Percentiles rank a stretch among this genome's conserved stretches.
Evolutionary conservation across 2,329 filamentous ascomycete genomes (phyloP).

Genomic region (Cladosporium sp.): DNA sequence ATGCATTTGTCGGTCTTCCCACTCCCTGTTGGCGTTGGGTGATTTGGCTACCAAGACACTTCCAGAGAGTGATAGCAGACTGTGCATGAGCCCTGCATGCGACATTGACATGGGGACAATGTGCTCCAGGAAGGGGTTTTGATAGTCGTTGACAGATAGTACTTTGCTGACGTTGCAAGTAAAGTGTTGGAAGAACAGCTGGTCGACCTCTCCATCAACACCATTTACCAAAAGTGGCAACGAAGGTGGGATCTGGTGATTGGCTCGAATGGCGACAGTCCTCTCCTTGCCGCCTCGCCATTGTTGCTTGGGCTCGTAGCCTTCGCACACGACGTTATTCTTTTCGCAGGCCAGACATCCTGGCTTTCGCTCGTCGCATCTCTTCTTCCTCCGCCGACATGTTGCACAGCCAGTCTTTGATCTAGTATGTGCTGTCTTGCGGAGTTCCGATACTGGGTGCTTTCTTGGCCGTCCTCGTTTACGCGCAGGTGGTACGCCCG

Average conservation of each 20-base stretch:
- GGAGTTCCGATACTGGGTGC: conserved; percentile 63
- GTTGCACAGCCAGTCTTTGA: conserved; percentile 62
- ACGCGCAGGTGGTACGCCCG: conserved; percentile 39
- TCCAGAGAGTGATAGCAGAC: conserved; percentile 78
- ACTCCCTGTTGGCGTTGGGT: conserved; percentile 45
- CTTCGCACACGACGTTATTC: conserved; percentile 88
- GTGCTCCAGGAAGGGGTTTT: conserved; percentile 83
- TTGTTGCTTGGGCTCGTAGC: conserved; percentile 80
- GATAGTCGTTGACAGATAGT: conserved; percentile 75
- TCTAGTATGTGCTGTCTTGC: conserved; percentile 74
- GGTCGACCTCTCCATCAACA: conserved; percentile 77
- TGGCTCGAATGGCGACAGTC: conserved; percentile 31
- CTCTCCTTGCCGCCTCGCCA: conserved; percentile 83
- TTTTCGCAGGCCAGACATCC: conserved; percentile 81
- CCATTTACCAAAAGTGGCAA: conserved; percentile 70
- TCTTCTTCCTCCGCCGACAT: conserved; percentile 62
- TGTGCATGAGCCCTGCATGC: conserved; percentile 85
- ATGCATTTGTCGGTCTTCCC: conserved; percentile 56
- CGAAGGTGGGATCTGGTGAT: conserved; percentile 43
- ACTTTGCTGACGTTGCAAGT: conserved; percentile 76
- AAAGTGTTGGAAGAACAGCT: conserved; percentile 80
- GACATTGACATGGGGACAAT: conserved; percentile 78
- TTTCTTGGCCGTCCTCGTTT: conserved; percentile 78
- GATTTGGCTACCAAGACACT: conserved; percentile 65
- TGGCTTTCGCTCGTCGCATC: conserved; percentile 55